These are phyloP conservation scores for Fusarium staphyleae DNA, from an alignment of 2,329 filamentous ascomycete species.

Conservation along the genomic window DNA sequence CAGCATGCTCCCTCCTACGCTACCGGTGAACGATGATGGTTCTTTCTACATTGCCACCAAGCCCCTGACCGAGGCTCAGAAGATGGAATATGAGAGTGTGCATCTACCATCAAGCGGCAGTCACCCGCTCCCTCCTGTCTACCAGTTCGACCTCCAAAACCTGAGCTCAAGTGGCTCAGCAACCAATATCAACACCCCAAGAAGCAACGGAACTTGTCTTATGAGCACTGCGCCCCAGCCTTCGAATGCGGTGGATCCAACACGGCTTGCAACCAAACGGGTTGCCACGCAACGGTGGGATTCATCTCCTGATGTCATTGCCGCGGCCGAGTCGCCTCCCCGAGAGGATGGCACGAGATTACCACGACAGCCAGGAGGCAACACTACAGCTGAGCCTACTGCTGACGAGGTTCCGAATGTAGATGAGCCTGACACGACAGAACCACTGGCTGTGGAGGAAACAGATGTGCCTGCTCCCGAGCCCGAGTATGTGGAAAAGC, in stretches of 20 bases:
- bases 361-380: constrained; percentile 5
- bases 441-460: constrained; percentile 7
- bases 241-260: constrained; percentile 15
- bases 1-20: constrained; percentile 41
- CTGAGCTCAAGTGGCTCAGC: constrained; percentile 45
- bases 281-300: constrained; percentile 10
- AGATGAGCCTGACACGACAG: background rate
- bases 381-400: background rate
- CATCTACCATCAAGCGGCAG: constrained; percentile 27
- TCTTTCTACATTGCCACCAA: constrained; percentile 47
- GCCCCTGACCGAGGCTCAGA: constrained; percentile 48
- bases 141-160: constrained; percentile 27
- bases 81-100: constrained; percentile 46
- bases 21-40: constrained; percentile 38
- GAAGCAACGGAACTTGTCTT: constrained; percentile 33
- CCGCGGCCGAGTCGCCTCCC: constrained; percentile 22
- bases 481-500: constrained; percentile 24
- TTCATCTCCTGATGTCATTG: constrained; percentile 40
- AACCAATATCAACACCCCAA: constrained; percentile 49
- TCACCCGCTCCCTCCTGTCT: constrained; percentile 26
- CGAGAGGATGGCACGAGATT: constrained; percentile 11
- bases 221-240: constrained; percentile 34
- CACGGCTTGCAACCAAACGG: constrained; percentile 1
- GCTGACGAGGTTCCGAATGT: constrained; percentile 10
- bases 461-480: constrained; percentile 11